phyloP scores from a whole-genome alignment of 192 early-diverging fungal species.

The Podila verticillata region DNA sequence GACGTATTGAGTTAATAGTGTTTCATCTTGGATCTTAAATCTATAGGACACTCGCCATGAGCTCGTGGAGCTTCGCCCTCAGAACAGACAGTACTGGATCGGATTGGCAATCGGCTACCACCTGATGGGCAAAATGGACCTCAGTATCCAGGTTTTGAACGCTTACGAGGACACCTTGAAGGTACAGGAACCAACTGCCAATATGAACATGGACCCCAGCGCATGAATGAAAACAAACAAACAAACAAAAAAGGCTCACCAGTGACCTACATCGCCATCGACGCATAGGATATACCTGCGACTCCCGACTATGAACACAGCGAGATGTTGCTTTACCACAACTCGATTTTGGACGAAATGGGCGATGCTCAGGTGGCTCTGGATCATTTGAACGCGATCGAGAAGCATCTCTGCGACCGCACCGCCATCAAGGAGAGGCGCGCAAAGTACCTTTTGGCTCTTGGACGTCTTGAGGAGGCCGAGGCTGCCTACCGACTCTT shows the following conservation, averaged over 20 bases:
- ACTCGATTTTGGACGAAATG: constrained; percentile 83
- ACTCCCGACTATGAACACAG: constrained; percentile 73
- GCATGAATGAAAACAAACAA: neutral
- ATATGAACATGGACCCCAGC: neutral
- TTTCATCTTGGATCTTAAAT: neutral
- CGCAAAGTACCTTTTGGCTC: constrained; percentile 72
- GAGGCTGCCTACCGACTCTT: constrained; percentile 80
- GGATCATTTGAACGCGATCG: constrained; percentile 80
- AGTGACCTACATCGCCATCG: neutral
- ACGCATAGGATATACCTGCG: constrained; percentile 34
- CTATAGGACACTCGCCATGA: constrained; percentile 71
- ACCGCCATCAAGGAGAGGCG: constrained; percentile 80
- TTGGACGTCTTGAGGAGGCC: constrained; percentile 74
- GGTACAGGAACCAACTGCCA: constrained; percentile 43
- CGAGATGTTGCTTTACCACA: constrained; percentile 90
- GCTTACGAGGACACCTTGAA: constrained; percentile 76
- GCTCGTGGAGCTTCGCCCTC: constrained; percentile 76
- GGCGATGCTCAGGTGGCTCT: constrained; percentile 82
- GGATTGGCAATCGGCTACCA: constrained; percentile 89
- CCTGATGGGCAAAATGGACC: constrained; percentile 77
- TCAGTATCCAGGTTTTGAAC: constrained; percentile 76
- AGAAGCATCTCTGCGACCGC: constrained; percentile 78
- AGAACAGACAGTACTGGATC: constrained; percentile 82
- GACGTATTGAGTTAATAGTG: too few species aligned
- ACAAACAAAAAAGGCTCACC: neutral